Percentiles rank a stretch among this genome's conserved stretches.
phyloP scores from a whole-genome alignment of 1,139 yeast species.

The Arxiozyma bovina region DNA sequence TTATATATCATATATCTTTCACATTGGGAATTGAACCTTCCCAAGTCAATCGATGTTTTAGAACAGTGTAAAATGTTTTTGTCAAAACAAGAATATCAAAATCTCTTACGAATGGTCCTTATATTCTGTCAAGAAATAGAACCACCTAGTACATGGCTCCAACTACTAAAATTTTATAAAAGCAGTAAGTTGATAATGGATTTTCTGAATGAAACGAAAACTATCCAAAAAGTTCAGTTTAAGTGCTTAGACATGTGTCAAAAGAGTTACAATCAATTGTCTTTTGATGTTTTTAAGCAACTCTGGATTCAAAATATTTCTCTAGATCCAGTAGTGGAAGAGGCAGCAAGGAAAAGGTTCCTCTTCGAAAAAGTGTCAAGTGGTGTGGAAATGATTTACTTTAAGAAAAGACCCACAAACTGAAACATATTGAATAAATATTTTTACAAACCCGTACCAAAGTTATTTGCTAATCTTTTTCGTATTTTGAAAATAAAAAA shows the following conservation, averaged over 20 bases:
- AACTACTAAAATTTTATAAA: slow-evolving; percentile 3
- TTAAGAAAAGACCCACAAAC: slow-evolving; percentile 5
- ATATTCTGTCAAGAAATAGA: not conserved
- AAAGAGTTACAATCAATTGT: slow-evolving; percentile 13
- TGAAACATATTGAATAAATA: not conserved
- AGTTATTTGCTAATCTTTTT: no score
- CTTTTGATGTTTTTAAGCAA: slow-evolving; percentile 6
- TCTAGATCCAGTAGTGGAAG: not conserved
- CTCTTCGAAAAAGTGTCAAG: not conserved
- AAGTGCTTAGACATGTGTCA: slow-evolving; percentile 5
- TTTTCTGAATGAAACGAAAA: slow-evolving; percentile 10
- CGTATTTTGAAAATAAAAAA: not conserved
- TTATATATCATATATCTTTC: slow-evolving; percentile 8
- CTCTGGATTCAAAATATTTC: slow-evolving; percentile 7
- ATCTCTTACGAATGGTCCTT: not conserved
- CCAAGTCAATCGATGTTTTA: not conserved
- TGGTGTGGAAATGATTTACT: slow-evolving; percentile 4
- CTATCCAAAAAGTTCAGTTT: slow-evolving; percentile 7
- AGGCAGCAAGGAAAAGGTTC: not conserved
- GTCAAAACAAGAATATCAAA: not conserved
- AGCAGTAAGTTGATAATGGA: slow-evolving; percentile 3
- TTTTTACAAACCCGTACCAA: not conserved
- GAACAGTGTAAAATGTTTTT: not conserved
- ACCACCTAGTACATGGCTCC: slow-evolving; percentile 11
- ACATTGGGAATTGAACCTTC: slow-evolving; percentile 9